A percentile compares a stretch with the other conserved stretches of the same genome.
Conservation (phyloP, 805 yeast species). For the Henningerozyma blattae region DNA sequence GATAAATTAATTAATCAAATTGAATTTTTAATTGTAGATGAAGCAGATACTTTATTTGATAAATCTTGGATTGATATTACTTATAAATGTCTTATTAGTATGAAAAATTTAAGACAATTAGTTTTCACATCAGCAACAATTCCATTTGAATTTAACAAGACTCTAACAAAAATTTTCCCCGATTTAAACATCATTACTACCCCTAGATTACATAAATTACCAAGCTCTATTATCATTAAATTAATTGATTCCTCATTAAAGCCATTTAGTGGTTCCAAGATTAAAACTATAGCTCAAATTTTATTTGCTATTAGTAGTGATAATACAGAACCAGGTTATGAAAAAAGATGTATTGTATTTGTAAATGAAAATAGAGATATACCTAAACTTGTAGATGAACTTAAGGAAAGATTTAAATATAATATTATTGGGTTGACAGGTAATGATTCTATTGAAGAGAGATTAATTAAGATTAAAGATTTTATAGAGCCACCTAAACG, state of each 20-base stretch:
- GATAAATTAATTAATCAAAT: constrained; percentile 34
- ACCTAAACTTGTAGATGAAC: constrained; percentile 39
- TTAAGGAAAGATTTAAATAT: constrained; percentile 39
- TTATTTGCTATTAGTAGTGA: constrained; percentile 76
- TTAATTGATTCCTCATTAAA: constrained; percentile 63
- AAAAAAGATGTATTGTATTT: constrained; percentile 74
- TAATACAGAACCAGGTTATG: constrained; percentile 63
- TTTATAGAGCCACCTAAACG: constrained; percentile 53
- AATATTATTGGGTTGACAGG: constrained; percentile 61
- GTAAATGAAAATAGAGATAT: constrained; percentile 67
- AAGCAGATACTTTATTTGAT: constrained; percentile 88
- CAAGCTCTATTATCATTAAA: constrained; percentile 58
- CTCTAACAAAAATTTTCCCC: constrained; percentile 51
- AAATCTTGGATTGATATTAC: constrained; percentile 64
- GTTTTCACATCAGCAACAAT: constrained; percentile 86
- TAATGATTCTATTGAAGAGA: constrained; percentile 45
- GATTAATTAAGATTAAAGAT: constrained; percentile 42
- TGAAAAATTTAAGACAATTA: constrained; percentile 47
- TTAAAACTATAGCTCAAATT: constrained; percentile 79
- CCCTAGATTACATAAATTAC: constrained; percentile 77
- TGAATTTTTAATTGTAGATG: constrained; percentile 66
- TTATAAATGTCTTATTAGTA: constrained; percentile 35
- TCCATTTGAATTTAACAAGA: constrained; percentile 60
- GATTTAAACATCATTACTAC: constrained; percentile 55
- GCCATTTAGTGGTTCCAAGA: constrained; percentile 78